phyloP scores from a whole-genome alignment of 805 yeast species.

The Starmerella vaccinii region DNA sequence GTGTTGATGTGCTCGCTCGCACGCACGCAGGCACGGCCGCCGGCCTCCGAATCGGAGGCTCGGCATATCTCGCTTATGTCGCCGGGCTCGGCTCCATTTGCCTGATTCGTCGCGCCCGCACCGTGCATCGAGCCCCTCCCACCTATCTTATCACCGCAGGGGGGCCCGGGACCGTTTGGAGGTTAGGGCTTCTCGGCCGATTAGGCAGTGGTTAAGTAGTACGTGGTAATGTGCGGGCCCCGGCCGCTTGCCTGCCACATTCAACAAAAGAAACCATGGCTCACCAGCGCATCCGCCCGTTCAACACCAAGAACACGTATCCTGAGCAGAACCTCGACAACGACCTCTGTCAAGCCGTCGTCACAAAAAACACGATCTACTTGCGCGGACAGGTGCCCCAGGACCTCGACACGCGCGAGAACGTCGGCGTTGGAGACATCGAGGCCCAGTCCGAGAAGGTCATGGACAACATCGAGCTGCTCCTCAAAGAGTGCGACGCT shows the following conservation, averaged over 20 bases:
- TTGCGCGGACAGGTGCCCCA: slow-evolving; percentile 23
- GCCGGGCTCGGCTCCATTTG: neutral
- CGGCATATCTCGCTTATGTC: no score
- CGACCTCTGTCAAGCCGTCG: slow-evolving; percentile 23
- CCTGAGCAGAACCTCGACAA: slow-evolving; percentile 22
- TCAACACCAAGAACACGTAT: slow-evolving; percentile 20
- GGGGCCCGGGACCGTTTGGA: neutral
- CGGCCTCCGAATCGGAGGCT: no score
- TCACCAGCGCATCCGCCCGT: slow-evolving; percentile 20
- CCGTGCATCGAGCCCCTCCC: no score
- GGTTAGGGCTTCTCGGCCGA: neutral
- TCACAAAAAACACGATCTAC: slow-evolving; percentile 19
- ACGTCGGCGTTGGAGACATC: slow-evolving; percentile 21
- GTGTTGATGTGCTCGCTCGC: no score
- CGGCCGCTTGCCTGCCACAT: neutral
- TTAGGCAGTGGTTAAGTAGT: no score
- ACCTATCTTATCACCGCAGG: neutral
- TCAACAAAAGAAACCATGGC: slow-evolving; percentile 7
- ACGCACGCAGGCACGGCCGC: no score
- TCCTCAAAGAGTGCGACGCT: slow-evolving; percentile 16
- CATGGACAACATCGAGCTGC: slow-evolving; percentile 21
- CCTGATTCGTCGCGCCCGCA: neutral
- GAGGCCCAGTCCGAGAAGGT: slow-evolving; percentile 22
- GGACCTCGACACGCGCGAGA: slow-evolving; percentile 22
- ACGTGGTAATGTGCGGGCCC: neutral